Evolutionary conservation across 1,284 basidiomycete genomes (phyloP).

Genomic region (Papiliotrema flavescens): DNA sequence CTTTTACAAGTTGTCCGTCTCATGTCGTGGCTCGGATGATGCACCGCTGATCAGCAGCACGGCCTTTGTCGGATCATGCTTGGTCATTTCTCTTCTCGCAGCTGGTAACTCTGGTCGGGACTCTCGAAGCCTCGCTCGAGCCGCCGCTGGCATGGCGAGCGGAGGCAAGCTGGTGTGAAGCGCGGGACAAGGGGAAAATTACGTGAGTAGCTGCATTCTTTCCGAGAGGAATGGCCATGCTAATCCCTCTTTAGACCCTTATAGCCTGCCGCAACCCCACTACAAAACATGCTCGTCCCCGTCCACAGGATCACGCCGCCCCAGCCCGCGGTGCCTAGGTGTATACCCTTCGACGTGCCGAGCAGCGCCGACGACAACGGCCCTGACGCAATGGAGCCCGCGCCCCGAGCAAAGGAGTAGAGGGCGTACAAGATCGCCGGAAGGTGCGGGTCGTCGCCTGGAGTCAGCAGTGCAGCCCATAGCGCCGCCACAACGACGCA

Average conservation of each 20-base stretch:
- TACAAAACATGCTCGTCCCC: conserved; percentile 19
- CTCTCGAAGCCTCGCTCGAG: conserved; percentile 30
- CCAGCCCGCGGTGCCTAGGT: conserved; percentile 20
- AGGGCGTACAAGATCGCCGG: conserved; percentile 26
- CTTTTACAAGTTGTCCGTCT: conserved; percentile 49
- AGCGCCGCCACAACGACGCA: too few species aligned
- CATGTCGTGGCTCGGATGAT: too few species aligned
- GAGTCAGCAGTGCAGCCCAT: too few species aligned
- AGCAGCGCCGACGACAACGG: conserved; percentile 32
- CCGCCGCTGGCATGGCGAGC: conserved; percentile 24
- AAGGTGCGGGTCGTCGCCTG: conserved; percentile 25
- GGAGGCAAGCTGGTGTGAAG: conserved; percentile 33
- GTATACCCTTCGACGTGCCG: background rate
- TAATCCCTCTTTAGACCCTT: conserved; percentile 26
- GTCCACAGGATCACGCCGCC: conserved; percentile 34
- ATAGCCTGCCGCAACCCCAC: conserved; percentile 27
- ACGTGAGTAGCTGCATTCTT: too few species aligned
- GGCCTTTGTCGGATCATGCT: conserved; percentile 46
- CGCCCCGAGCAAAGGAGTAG: conserved; percentile 28
- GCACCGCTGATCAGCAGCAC: conserved; percentile 25
- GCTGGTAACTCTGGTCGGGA: conserved; percentile 38
- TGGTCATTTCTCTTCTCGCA: conserved; percentile 46
- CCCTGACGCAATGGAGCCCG: conserved; percentile 30
- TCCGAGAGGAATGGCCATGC: background rate
- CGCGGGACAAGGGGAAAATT: background rate